Evolutionary conservation across 306 rosid species (phyloP), one percentile per base, ranked within the genome.

Genomic region (Urtica urens): DNA sequence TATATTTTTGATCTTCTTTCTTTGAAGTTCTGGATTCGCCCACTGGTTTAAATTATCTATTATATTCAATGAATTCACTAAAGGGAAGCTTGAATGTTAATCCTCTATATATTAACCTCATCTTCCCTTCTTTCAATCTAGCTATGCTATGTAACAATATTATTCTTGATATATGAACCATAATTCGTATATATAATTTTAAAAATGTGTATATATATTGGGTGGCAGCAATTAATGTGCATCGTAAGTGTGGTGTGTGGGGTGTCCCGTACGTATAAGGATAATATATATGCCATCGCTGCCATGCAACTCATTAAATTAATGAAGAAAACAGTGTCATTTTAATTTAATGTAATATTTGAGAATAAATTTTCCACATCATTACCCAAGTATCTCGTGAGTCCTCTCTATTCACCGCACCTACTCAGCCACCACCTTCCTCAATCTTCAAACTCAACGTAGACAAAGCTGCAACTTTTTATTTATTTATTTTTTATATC

Each of bases 381-480:
- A 10, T 26, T 54, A 6, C 37, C 77, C 92, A 65, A 59, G 92
- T 68, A 64, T 80, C 94, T 54, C 94, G 94, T 84, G 94, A 84
- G 44, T 72, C 72, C 38, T 51, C 54, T 59, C 60, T 7, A 44
- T 71, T 60, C 67, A 73, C 66, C 67, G 55, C 72, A 73, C 76
- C 69, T 62, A 50, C 38, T 24, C 19, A n/a, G n/a, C n/a, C n/a
- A 28, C 15, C 26, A 6, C 35, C 51, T 4, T 7, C 49, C 2
- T 12, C 49, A 44, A 22, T 20, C 49, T 44, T 22, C 13, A 13
- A 43, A 44, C 33, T n/a, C 6, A 19, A 12, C 34, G 3, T 0
- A 34, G 7, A 13, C 2, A 34, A 34, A 10, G n/a, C n/a, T 12
- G 39, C 10, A 34, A 34, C 10, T 15, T 34, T 10, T 15, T 34